Base-by-base conservation (phyloP, 2,329 filamentous ascomycete genomes). In the Hymenoscyphus fraxineus region DNA sequence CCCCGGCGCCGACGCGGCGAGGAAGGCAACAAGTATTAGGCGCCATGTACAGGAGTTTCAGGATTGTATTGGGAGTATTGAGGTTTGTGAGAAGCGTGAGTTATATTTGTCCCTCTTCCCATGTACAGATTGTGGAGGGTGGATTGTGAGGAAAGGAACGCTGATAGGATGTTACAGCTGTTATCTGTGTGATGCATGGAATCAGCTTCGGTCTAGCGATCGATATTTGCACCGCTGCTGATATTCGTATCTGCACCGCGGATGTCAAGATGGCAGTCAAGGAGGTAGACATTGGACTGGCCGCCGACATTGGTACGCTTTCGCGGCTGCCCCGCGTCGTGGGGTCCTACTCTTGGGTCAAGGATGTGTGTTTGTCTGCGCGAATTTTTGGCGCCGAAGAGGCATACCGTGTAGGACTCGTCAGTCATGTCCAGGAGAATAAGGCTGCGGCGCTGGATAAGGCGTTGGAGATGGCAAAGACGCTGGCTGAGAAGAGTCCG, bases 1-100 rank as follows among this genome's bases (percentile, higher is more conserved):
- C 22, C 81, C 81, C 40, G 77, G 80, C 1, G 60, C 65, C 12
- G 92, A 96, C 74, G 75, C 81, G 0, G 89, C 89, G 2, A 84
- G 92, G 68, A 85, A 80, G 69, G 88, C 90, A 0, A 81, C 82
- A 41, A 72, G 73, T 3, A 72, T 93, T 59, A 84, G 91, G 59
- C 83, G 87, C 39, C 84, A 92, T 75, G 88, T 98, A 64, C 77
- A 83, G 66, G 87, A 92, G 67, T 96, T 97, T 76, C 95, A 99
- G 77, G 83, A 84, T 60, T 90, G 88, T 72, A 87, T 99, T 67
- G 83, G 82, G 0, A 83, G 87, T 15, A 80, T 96, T 61, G 94
- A 97, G 76, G 87, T 84, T 70, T 98, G 94, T 78, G 91, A 95
- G 78, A 98, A 98, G 79, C 92, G 87, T 89, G 77, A 70, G 85